Percentiles rank a stretch among this genome's conserved stretches.
phyloP scores from a whole-genome alignment of 106 monocot genomes.

The Agapanthus africanus region DNA sequence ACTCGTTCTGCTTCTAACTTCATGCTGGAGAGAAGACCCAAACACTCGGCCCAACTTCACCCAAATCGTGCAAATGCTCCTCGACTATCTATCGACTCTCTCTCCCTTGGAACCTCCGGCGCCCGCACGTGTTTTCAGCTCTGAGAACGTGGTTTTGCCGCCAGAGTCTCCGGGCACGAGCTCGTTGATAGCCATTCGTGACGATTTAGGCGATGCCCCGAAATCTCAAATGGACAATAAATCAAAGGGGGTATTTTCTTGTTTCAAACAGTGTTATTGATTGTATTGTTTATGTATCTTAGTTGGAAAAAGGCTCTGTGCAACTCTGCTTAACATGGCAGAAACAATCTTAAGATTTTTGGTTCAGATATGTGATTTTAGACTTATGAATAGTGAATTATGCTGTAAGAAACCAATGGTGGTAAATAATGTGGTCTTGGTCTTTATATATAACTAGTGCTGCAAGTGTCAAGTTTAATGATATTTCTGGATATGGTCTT shows the following conservation, averaged over 20 bases:
- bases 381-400: too few species aligned
- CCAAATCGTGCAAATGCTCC: conserved; percentile 90
- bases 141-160: conserved; percentile 71
- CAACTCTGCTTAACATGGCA: too few species aligned
- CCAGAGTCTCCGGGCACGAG: conserved; percentile 97
- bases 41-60: conserved; percentile 78
- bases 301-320: too few species aligned
- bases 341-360: too few species aligned
- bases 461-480: too few species aligned
- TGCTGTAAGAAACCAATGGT: too few species aligned
- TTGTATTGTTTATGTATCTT: too few species aligned
- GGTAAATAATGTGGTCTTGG: too few species aligned
- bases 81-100: conserved; percentile 64
- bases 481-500: too few species aligned
- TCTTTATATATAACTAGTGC: too few species aligned
- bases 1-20: conserved; percentile 64
- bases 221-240: conserved; percentile 28
- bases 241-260: conserved; percentile 53
- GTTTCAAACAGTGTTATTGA: conserved; percentile 77
- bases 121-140: conserved; percentile 50
- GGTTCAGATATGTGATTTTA: too few species aligned
- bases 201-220: conserved; percentile 48
- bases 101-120: conserved; percentile 35
- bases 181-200: conserved; percentile 76
- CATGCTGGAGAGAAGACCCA: conserved; percentile 97